Evolutionary conservation across 176 grass and related monocot species (phyloP).

Genomic region (Miscanthus lutarioriparius): DNA sequence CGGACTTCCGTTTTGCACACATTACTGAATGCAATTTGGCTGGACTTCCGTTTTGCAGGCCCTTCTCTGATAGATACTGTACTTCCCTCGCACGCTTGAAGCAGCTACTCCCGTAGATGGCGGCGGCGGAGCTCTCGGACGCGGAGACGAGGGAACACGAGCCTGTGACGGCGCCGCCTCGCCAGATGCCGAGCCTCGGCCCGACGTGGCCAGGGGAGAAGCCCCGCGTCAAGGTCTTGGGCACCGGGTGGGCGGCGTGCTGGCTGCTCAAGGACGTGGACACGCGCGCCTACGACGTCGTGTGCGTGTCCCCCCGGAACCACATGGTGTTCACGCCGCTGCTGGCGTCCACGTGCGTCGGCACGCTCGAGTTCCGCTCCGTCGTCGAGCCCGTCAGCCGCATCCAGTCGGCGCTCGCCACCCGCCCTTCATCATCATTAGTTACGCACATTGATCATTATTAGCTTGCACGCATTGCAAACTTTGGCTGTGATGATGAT

Average conservation of each 20-base stretch:
- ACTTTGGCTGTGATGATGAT: neutral
- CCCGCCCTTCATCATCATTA: neutral
- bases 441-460: neutral
- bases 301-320: slow-evolving; percentile 92
- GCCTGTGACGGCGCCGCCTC: neutral
- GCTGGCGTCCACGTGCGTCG: slow-evolving; percentile 89
- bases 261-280: slow-evolving; percentile 83
- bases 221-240: slow-evolving; percentile 74
- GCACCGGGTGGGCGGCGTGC: slow-evolving; percentile 90
- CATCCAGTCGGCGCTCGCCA: slow-evolving; percentile 77
- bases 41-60: neutral
- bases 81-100: neutral
- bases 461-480: neutral
- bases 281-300: slow-evolving; percentile 74
- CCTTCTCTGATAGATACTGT: neutral
- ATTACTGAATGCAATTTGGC: neutral
- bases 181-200: slow-evolving; percentile 40
- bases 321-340: slow-evolving; percentile 99
- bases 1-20: slow-evolving; percentile 36
- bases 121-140: slow-evolving; percentile 47
- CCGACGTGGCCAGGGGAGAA: slow-evolving; percentile 64
- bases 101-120: neutral
- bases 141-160: slow-evolving; percentile 11
- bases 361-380: slow-evolving; percentile 90
- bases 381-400: slow-evolving; percentile 85